These are phyloP conservation scores for Erythrobasidium yunnanense DNA, from an alignment of 768 basidiomycete species.

Conservation along the genomic window DNA sequence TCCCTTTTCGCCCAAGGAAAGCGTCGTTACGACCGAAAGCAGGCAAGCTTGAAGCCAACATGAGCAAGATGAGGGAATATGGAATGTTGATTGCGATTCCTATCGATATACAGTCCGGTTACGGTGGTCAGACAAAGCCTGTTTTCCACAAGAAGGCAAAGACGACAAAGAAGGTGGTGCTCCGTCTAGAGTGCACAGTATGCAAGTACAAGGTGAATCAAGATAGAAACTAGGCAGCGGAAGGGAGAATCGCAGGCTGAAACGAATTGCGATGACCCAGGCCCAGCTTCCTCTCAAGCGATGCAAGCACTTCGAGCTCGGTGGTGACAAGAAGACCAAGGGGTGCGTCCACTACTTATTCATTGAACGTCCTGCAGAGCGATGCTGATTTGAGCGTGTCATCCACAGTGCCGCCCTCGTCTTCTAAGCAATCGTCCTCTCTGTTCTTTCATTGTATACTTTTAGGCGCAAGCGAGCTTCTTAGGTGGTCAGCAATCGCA, in stretches of 20 bases:
- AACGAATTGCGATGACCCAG: neutral
- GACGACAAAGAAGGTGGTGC: conserved; percentile 98
- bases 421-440: conserved; percentile 12
- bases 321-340: conserved; percentile 99
- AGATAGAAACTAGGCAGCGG: no score
- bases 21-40: conserved; percentile 99
- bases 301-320: conserved; percentile 82
- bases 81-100: no score
- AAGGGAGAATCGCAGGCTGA: conserved; percentile 40
- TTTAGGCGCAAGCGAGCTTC: neutral
- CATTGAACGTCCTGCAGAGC: no score
- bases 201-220: conserved; percentile 86
- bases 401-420: conserved; percentile 48
- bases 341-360: conserved; percentile 47
- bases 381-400: no score
- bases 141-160: conserved; percentile 99
- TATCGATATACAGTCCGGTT: conserved; percentile 17
- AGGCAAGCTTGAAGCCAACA: conserved; percentile 59
- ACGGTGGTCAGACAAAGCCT: conserved; percentile 26
- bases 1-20: conserved; percentile 97
- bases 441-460: neutral
- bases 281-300: conserved; percentile 69
- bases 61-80: no score
- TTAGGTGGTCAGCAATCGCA: neutral
- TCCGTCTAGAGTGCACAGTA: conserved; percentile 90